Base-by-base conservation (phyloP, 768 basidiomycete genomes). In the Phylloporus sp. region DNA sequence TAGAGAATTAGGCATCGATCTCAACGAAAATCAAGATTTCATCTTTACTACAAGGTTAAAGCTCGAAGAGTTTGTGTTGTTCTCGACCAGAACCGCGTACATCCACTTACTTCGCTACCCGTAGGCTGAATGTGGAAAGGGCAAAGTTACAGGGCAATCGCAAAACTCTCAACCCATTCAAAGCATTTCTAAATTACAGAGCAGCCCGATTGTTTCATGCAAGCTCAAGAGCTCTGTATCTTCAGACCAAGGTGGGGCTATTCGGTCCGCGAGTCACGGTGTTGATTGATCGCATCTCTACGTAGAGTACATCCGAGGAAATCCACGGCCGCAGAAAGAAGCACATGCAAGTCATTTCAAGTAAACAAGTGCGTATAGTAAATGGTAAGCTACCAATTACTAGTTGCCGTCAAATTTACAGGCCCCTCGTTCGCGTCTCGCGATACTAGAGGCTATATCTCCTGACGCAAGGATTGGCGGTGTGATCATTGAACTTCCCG, bases 261-360 rank as follows among this genome's bases (percentile, higher is more conserved):
- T n/a, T n/a, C n/a, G n/a, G n/a, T n/a, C n/a, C n/a, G n/a, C n/a
- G n/a, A n/a, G n/a, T n/a, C n/a, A n/a, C n/a, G n/a, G n/a, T n/a
- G n/a, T n/a, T n/a, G n/a, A n/a, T n/a, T 38, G 14, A 38, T 20
- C 11, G 7, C n/a, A 20, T 10, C 20, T n/a, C n/a, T n/a, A 6
- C 20, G 10, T 18, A 57, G 50, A 14, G 18, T 1, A 56, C 33
- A 2, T 56, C 50, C 0, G 54, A 52, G 37, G 34, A 6, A 22
- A 57, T 56, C 7, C 46, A 44, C 4, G 28, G n/a, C n/a, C n/a
- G 36, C 15, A 18, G 38, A 0, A 17, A 18, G 9, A 9, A 8
- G 6, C 31, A 1, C n/a, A 1, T 43, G 17, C 31, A 15, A 41
- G 22, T 46, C 2, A 36, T 61, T 13, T 28, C 55, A 17, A 20